These are phyloP conservation scores for Phoenix roebelenii DNA, from an alignment of 176 grass and related monocot genomes.

Conservation along the genomic window DNA sequence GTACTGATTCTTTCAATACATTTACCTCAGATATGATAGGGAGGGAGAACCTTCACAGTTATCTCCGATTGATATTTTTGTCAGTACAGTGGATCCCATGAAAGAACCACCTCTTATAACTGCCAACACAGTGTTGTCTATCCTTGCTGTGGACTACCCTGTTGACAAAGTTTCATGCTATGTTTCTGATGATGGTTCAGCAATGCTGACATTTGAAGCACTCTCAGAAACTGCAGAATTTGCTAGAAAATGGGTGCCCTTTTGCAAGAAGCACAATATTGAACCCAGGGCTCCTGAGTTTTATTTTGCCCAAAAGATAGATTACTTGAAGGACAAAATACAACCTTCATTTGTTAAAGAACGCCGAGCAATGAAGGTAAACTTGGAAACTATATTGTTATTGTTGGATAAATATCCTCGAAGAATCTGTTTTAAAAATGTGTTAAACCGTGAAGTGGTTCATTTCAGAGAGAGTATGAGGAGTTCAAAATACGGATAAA, in stretches of 20 bases:
- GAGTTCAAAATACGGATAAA: constrained; percentile 90
- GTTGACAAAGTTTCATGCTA: constrained; percentile 96
- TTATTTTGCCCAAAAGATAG: constrained; percentile 97
- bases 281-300: constrained; percentile 93
- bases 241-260: constrained; percentile 90
- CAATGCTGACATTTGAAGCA: constrained; percentile 86
- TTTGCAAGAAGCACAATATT: constrained; percentile 83
- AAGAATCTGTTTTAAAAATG: neutral
- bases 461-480: constrained; percentile 81
- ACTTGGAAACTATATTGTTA: neutral
- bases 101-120: constrained; percentile 87
- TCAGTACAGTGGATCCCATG: constrained; percentile 87
- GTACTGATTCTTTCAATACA: too few relatives aligned
- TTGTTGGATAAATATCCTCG: neutral
- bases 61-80: constrained; percentile 80
- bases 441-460: neutral
- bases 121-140: constrained; percentile 79
- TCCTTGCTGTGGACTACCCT: constrained; percentile 82
- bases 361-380: constrained; percentile 90
- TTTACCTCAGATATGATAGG: constrained; percentile 68
- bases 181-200: constrained; percentile 95
- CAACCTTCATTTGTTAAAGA: constrained; percentile 94
- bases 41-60: constrained; percentile 82
- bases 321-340: constrained; percentile 92
- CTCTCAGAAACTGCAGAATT: constrained; percentile 87